These are phyloP conservation scores for Iris pallida DNA, from an alignment of 116 monocot species.

Conservation along the genomic window DNA sequence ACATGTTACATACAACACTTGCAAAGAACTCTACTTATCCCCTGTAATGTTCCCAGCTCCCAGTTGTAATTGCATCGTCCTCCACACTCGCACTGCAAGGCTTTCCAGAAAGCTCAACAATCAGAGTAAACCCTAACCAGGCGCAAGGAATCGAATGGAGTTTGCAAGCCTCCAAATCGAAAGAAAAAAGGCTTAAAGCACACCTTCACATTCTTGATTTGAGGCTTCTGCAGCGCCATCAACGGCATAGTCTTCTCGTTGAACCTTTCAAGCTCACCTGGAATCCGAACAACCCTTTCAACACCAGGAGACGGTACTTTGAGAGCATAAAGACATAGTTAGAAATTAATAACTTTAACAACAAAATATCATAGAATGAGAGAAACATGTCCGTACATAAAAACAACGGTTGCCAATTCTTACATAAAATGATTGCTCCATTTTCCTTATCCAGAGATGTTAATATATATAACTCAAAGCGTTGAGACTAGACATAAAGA, in stretches of 20 bases:
- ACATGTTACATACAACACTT: too few species aligned
- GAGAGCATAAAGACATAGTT: not conserved
- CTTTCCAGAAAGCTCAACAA: slow-evolving; percentile 21
- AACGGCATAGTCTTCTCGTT: slow-evolving; percentile 65
- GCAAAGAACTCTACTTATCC: not conserved
- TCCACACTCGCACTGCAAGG: too few species aligned
- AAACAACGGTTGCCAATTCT: too few species aligned
- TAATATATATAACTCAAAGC: too few species aligned
- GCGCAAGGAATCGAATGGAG: slow-evolving; percentile 51
- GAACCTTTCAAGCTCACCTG: slow-evolving; percentile 84
- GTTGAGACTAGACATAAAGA: too few species aligned
- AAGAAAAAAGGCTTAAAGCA: slow-evolving; percentile 69
- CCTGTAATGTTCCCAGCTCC: not conserved
- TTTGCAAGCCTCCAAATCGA: slow-evolving; percentile 48
- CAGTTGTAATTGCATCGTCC: too few species aligned
- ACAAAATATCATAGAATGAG: too few species aligned
- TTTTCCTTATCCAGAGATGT: too few species aligned
- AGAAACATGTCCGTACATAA: too few species aligned
- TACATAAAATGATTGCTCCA: too few species aligned
- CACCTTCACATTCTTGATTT: slow-evolving; percentile 53
- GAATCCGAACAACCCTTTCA: slow-evolving; percentile 67
- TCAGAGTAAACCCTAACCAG: slow-evolving; percentile 71
- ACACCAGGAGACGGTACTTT: slow-evolving; percentile 90
- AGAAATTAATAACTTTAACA: too few species aligned
- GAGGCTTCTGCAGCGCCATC: slow-evolving; percentile 13